Conservation (phyloP, 2,329 filamentous ascomycete genomes). For the Hypoxylon sp. region DNA sequence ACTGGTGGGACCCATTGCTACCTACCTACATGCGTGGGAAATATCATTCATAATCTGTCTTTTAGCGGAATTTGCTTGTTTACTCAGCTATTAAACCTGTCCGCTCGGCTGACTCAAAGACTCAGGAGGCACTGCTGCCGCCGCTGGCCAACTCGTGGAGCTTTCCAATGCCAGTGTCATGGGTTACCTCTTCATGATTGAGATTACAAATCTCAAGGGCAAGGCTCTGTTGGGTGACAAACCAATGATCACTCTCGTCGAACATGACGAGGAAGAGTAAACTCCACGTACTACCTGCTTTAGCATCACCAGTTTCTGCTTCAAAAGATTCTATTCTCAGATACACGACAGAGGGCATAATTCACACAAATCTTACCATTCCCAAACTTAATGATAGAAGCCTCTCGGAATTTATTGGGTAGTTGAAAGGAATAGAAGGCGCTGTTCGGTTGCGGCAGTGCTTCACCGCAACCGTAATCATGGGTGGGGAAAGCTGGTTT, state of each 20-base stretch:
- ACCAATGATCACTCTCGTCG: conserved; percentile 87
- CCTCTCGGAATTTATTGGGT: conserved; percentile 40
- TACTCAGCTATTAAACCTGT: conserved; percentile 34
- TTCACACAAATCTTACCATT: conserved; percentile 27
- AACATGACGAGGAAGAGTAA: conserved; percentile 60
- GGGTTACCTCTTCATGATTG: conserved; percentile 95
- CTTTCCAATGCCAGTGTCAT: conserved; percentile 88
- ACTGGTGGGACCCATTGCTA: conserved; percentile 12
- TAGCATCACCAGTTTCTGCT: conserved; percentile 23
- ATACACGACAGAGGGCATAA: conserved; percentile 38
- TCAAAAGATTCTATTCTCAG: conserved; percentile 30
- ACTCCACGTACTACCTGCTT: conserved; percentile 22
- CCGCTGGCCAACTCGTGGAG: conserved; percentile 87
- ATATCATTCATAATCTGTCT: conserved; percentile 34
- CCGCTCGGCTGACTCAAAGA: conserved; percentile 45
- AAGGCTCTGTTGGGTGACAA: conserved; percentile 85
- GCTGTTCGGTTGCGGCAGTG: conserved; percentile 39
- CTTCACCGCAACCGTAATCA: conserved; percentile 40
- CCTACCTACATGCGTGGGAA: conserved; percentile 13
- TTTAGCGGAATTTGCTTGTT: conserved; percentile 24
- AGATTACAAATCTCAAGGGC: conserved; percentile 93
- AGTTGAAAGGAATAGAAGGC: conserved; percentile 40
- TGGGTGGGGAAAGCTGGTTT: conserved; percentile 38
- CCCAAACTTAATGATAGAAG: conserved; percentile 44
- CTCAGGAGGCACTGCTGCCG: conserved; percentile 89